These are phyloP conservation scores for Clathrospora elynae DNA, from an alignment of 2,329 filamentous ascomycete genomes.

Conservation along the genomic window DNA sequence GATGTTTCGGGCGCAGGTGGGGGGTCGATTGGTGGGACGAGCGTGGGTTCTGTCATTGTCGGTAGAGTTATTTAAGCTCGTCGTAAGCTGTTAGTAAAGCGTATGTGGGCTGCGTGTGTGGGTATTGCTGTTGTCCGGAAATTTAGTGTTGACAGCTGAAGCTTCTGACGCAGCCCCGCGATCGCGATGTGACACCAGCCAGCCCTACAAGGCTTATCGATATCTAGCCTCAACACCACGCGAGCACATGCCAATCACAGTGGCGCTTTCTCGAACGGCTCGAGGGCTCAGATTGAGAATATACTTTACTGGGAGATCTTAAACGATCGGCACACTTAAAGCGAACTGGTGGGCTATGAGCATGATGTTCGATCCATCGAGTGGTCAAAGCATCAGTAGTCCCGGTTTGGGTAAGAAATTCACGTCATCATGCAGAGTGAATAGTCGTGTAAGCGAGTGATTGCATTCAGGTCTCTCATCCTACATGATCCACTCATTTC, in stretches of 20 bases:
- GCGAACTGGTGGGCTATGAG: too few species aligned
- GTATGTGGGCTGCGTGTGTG: not conserved
- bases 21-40: conserved; percentile 24
- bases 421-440: not conserved
- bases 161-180: conserved; percentile 17
- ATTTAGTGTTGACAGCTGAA: conserved; percentile 4
- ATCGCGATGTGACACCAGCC: conserved; percentile 11
- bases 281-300: not conserved
- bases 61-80: not conserved
- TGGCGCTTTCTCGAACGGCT: too few species aligned
- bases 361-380: not conserved
- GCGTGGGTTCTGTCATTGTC: conserved; percentile 31
- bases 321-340: too few species aligned
- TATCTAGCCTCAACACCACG: conserved; percentile 21
- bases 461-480: conserved; percentile 45
- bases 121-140: not conserved
- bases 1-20: conserved; percentile 26
- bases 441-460: conserved; percentile 37
- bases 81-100: not conserved
- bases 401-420: not conserved
- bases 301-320: too few species aligned
- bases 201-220: conserved; percentile 24
- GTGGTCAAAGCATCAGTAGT: too few species aligned
- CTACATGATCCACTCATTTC: conserved; percentile 34
- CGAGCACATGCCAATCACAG: conserved; percentile 19